Evolutionary conservation across 345 rosid species (phyloP).

Genomic region (Citropsis articulata): DNA sequence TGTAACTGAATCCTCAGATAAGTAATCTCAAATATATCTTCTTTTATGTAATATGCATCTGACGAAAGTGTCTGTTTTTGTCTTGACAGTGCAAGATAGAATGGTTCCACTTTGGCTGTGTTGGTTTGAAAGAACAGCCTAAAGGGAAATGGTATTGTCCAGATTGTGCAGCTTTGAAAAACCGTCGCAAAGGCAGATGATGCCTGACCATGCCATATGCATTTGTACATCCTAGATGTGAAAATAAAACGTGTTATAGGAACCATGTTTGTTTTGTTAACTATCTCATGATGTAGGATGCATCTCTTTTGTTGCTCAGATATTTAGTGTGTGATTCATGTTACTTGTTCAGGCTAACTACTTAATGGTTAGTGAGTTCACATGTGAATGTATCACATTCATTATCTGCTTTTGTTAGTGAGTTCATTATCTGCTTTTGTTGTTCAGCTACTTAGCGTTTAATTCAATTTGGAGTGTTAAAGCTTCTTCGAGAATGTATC

Average conservation of each 20-base stretch:
- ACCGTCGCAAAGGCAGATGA: slow-evolving; percentile 70
- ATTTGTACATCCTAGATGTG: background rate
- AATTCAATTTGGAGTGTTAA: no score
- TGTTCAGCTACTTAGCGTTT: no score
- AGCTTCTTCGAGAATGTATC: no score
- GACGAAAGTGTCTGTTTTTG: background rate
- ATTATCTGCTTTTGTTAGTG: no score
- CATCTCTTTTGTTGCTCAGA: background rate
- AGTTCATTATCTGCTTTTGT: no score
- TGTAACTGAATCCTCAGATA: slow-evolving; percentile 13
- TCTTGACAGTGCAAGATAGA: slow-evolving; percentile 87
- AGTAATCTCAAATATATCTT: background rate
- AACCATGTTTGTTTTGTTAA: background rate
- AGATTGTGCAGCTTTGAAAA: slow-evolving; percentile 64
- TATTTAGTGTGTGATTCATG: background rate
- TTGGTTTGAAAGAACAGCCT: slow-evolving; percentile 81
- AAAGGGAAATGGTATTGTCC: slow-evolving; percentile 96
- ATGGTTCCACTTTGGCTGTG: slow-evolving; percentile 98
- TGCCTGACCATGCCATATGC: background rate
- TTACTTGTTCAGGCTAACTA: background rate
- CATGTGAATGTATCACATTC: no score
- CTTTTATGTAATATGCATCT: slow-evolving; percentile 9
- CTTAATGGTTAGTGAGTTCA: no score
- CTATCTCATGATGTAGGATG: background rate
- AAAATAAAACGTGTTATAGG: background rate